A percentile compares a stretch with the other conserved stretches of the same genome.
Evolutionary conservation across 257 asterid species (phyloP).

Genomic region (Solanum etuberosum): DNA sequence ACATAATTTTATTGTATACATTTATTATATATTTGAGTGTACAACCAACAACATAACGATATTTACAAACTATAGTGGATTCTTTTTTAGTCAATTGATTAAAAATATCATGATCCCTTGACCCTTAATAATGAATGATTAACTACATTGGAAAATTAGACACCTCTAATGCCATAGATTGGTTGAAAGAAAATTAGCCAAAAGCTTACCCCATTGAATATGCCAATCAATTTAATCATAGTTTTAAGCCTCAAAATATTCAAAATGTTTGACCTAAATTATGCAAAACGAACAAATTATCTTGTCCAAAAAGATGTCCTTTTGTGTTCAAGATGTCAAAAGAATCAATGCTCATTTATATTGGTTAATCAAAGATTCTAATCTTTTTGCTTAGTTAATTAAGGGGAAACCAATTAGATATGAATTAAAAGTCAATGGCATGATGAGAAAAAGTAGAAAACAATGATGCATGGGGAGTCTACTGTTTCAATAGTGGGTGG

Average conservation of each 20-base stretch:
- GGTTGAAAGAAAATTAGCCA: not conserved
- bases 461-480: not conserved
- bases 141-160: not conserved
- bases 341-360: not conserved
- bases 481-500: not conserved
- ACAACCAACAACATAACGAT: not conserved
- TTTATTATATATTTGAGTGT: not conserved
- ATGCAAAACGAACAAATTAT: not conserved
- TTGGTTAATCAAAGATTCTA: not conserved
- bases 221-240: not conserved
- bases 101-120: not conserved
- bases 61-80: not conserved
- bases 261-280: not conserved
- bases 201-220: not conserved
- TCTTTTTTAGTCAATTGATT: not conserved
- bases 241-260: not conserved
- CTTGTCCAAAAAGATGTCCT: not conserved
- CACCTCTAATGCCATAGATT: not conserved
- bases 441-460: not conserved
- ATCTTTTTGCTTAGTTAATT: not conserved
- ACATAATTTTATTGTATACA: not conserved
- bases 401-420: not conserved
- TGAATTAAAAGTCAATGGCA: not conserved
- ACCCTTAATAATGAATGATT: not conserved
- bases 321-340: not conserved